Evolutionary conservation across 306 rosid genomes (phyloP), one percentile per base, ranked within the genome.

Genomic region (Begonia loranthoides): DNA sequence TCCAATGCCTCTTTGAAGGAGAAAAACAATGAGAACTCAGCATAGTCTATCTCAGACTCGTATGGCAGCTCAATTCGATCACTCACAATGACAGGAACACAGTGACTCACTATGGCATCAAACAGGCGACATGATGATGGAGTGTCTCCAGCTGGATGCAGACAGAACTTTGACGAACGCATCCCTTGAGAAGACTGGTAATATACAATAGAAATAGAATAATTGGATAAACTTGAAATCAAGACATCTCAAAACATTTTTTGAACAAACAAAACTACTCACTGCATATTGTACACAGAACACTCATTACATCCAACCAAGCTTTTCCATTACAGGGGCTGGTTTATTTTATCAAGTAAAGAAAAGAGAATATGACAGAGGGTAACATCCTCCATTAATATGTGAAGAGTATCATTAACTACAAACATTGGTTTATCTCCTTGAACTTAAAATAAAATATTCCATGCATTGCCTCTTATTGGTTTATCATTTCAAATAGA

Each of bases 91-190:
- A 92, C 87, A 10, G 99, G 99, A 69, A 92, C 71, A 65, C 99
- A 86, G 72, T 92, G 96, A 70, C 94, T 92, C 64, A 79, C 96
- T 16, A 92, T 86, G 57, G 96, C 99, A 76, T 92, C 94, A 64
- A 92, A 92, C 45, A 86, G 79, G 58, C 99, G 96, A 64, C 99
- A 92, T 49, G 99, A 92, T 5, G 99, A 92, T 9, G 99, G 96
- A 38, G 99, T 86, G 69, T 92, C 99, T 66, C 99, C 96, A 0
- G 99, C 96, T 12, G 96, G 96, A 72, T 87, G 73, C 70, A 92
- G 75, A 73, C 99, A 86, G 71, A 86, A 92, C 84, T 92, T 92
- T 43, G 96, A 86, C 19, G 72, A 67, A 40, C 82, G 88, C 99
- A 92, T 92, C 64, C 99, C 88, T 64, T 45, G 63, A 6, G 99